These are phyloP conservation scores for Glonium stellatum DNA, from an alignment of 495 filamentous ascomycete genomes.

Conservation along the genomic window DNA sequence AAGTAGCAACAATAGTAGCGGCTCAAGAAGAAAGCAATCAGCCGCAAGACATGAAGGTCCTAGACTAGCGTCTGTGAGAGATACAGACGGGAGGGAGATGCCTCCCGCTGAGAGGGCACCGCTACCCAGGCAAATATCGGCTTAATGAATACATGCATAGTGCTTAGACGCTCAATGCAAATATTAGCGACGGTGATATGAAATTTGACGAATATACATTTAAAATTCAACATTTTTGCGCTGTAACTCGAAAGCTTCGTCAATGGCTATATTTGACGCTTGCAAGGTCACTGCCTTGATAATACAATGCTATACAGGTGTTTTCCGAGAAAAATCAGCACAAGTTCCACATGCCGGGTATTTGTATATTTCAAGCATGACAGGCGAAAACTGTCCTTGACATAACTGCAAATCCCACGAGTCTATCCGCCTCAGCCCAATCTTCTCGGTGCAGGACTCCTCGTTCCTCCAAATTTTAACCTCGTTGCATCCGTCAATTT, in stretches of 20 bases:
- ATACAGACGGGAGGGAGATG: slow-evolving; percentile 37
- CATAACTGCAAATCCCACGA: not conserved
- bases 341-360: not conserved
- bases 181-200: not conserved
- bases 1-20: slow-evolving; percentile 18
- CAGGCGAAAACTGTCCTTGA: not conserved
- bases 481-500: slow-evolving; percentile 77
- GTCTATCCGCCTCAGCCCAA: slow-evolving; percentile 45
- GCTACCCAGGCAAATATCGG: slow-evolving; percentile 19
- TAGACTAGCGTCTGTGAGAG: slow-evolving; percentile 26
- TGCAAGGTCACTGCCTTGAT: not conserved
- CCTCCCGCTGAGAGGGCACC: slow-evolving; percentile 42
- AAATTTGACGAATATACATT: slow-evolving; percentile 5
- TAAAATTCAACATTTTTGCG: not conserved
- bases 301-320: slow-evolving; percentile 1
- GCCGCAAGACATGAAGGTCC: slow-evolving; percentile 19
- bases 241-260: not conserved
- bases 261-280: no score
- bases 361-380: not conserved
- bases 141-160: no score
- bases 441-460: slow-evolving; percentile 72
- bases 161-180: no score
- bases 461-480: slow-evolving; percentile 92
- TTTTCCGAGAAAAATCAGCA: not conserved
- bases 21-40: slow-evolving; percentile 34